Evolutionary conservation across 2,329 filamentous ascomycete genomes (phyloP).

Genomic region (Zasmidium angulare): DNA sequence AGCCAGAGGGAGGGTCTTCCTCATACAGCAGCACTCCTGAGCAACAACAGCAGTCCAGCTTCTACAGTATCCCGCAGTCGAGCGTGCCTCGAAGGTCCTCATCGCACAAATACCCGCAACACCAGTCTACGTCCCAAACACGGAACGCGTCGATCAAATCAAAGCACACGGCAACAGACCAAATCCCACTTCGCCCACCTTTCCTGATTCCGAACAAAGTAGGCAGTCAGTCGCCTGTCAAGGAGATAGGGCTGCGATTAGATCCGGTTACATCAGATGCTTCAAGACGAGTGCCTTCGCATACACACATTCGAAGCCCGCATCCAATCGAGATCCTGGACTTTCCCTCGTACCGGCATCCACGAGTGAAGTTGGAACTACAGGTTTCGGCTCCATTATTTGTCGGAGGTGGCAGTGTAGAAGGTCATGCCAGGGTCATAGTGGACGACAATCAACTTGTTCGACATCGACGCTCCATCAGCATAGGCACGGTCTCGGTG

Average conservation of each 20-base stretch:
- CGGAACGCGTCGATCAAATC: conserved; percentile 24
- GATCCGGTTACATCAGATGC: conserved; percentile 46
- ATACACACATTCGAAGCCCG: conserved; percentile 50
- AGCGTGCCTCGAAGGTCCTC: conserved; percentile 49
- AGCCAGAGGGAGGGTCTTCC: conserved; percentile 25
- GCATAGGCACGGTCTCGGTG: conserved; percentile 51
- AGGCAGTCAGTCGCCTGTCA: conserved; percentile 50
- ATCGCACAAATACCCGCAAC: conserved; percentile 32
- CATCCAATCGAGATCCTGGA: conserved; percentile 51
- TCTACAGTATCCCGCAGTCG: conserved; percentile 47
- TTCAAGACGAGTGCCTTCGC: conserved; percentile 45
- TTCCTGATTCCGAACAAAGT: conserved; percentile 47
- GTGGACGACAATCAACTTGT: conserved; percentile 47
- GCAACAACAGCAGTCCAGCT: conserved; percentile 40
- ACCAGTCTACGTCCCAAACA: conserved; percentile 4
- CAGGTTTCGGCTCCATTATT: conserved; percentile 53
- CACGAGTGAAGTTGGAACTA: conserved; percentile 50
- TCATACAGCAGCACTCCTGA: conserved; percentile 39
- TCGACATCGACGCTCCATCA: conserved; percentile 45
- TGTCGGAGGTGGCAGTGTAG: conserved; percentile 56
- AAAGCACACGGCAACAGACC: conserved; percentile 6
- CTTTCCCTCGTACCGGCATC: conserved; percentile 49
- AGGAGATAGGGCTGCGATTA: conserved; percentile 41
- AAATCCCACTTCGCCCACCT: conserved; percentile 14
- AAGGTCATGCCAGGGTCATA: conserved; percentile 50